Conservation (phyloP, 352 stramenopile species). For the Phytophthora macrochlamydospora region DNA sequence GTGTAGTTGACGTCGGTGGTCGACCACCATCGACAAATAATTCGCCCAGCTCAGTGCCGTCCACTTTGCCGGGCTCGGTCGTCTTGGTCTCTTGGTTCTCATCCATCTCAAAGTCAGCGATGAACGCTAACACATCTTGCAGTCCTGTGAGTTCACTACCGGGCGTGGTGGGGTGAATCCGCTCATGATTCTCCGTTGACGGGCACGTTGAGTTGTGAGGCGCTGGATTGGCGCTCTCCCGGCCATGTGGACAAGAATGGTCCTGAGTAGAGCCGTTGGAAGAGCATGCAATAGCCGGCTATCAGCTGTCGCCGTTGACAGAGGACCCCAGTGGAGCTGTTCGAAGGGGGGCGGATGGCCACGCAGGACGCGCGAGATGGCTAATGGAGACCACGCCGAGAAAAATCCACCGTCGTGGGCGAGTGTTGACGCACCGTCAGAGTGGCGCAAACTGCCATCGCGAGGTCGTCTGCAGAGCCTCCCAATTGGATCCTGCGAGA, state of each 20-base stretch:
- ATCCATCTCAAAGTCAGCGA: slow-evolving; percentile 38
- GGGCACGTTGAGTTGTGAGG: slow-evolving; percentile 26
- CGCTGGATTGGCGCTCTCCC: slow-evolving; percentile 1
- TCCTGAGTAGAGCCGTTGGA: not conserved
- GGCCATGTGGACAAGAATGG: not conserved
- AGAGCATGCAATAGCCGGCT: not conserved
- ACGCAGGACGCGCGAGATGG: too few species aligned
- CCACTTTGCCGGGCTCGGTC: not conserved
- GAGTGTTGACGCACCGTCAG: not conserved
- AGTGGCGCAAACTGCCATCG: slow-evolving; percentile 1
- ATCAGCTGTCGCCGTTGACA: not conserved
- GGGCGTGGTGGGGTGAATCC: slow-evolving; percentile 14
- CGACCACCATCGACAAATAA: slow-evolving; percentile 2
- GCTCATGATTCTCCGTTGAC: slow-evolving; percentile 15
- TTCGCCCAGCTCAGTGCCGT: slow-evolving; percentile 5
- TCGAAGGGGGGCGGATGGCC: not conserved
- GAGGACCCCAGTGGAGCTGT: not conserved
- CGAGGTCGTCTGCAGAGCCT: not conserved
- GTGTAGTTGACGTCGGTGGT: slow-evolving; percentile 1
- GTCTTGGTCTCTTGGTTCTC: slow-evolving; percentile 1
- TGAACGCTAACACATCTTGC: slow-evolving; percentile 36
- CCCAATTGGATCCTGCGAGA: not conserved
- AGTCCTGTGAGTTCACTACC: slow-evolving; percentile 21
- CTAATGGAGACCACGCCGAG: not conserved
- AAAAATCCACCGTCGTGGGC: not conserved